Evolutionary conservation across 306 rosid genomes (phyloP), one percentile per base, ranked within the genome.

Genomic region (Lithocarpus polystachyus): DNA sequence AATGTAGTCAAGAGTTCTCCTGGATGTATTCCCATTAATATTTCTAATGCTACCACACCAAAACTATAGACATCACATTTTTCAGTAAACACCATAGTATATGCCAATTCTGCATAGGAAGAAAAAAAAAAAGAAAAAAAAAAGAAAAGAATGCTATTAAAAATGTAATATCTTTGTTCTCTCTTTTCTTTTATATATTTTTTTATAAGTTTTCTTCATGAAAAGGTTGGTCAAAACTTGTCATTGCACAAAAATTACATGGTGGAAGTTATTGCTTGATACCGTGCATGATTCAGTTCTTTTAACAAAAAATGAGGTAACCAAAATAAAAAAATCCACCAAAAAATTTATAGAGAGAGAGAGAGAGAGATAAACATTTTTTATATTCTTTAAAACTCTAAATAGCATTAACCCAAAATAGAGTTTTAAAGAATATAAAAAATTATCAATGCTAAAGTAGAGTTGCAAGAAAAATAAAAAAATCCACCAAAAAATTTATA

Each of bases 41-140:
- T 75, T 75, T 81, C 84, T 10, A 80, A 43, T 12, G 68, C 75
- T 53, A 74, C 79, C 9, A 78, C 81, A 56, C 81, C 76, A 56
- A 78, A 78, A 12, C 81, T 78, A 2, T 78, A 78, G 5, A 78
- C 79, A 74, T 80, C 83, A 24, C 82, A 59, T 59, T 79, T 79
- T 45, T 29, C 20, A 45, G 82, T 79, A 1, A 79, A 64, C 0
- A 20, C 12, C 31, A 72, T 1, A 3, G 82, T 73, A 23, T 62
- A 72, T 0, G 68, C 74, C 5, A 52, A 22, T 18, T 79, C 43
- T 37, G 43, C 43, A 6, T 6, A 6, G 43, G 43, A 37, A 37
- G 10, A 6, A 6, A 35, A 1, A 1, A 43, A 61, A 5, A 35
- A n/a, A n/a, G n/a, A n/a, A 6, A 6, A 35, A 1, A 1, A 43